phyloP scores from a whole-genome alignment of 2,329 filamentous ascomycete genomes.

The Zasmidium citrigriseum region DNA sequence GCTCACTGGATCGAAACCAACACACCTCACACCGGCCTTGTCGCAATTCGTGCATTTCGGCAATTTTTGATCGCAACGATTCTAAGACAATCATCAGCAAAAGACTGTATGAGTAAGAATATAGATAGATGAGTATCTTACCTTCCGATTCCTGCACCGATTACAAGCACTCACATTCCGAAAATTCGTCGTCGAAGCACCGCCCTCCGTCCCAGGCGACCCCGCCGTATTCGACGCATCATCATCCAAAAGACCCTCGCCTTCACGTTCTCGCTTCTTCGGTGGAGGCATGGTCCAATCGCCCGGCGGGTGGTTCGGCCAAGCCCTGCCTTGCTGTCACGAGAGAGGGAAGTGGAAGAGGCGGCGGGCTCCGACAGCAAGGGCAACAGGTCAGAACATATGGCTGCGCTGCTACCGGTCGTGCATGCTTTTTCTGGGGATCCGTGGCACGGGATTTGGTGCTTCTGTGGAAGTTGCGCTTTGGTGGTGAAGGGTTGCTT shows the following conservation, averaged over 20 bases:
- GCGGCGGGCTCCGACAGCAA: constrained; percentile 1
- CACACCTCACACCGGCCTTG: constrained; percentile 87
- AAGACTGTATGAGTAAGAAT: neutral
- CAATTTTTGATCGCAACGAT: constrained; percentile 89
- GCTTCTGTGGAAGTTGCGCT: neutral
- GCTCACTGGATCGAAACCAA: constrained; percentile 94
- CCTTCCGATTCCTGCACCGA: constrained; percentile 81
- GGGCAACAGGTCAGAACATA: neutral
- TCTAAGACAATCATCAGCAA: constrained; percentile 43
- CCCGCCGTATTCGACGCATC: constrained; percentile 3
- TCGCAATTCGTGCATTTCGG: constrained; percentile 90
- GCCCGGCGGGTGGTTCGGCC: neutral
- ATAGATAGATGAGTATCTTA: too few relatives aligned
- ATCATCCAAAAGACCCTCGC: neutral
- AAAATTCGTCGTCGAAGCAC: constrained; percentile 63
- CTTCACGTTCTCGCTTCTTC: constrained; percentile 21
- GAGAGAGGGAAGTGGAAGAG: too few relatives aligned
- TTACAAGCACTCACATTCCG: constrained; percentile 83
- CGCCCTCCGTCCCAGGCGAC: constrained; percentile 13
- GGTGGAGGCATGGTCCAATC: neutral
- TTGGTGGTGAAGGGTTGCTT: neutral
- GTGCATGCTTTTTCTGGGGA: neutral
- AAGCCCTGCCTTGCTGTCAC: neutral
- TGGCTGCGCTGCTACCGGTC: neutral
- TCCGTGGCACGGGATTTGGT: neutral